A percentile compares a stretch with the other conserved stretches of the same genome.
These are phyloP conservation scores for Hymenoscyphus infarciens DNA, from an alignment of 2,329 filamentous ascomycete species.

Conservation along the genomic window DNA sequence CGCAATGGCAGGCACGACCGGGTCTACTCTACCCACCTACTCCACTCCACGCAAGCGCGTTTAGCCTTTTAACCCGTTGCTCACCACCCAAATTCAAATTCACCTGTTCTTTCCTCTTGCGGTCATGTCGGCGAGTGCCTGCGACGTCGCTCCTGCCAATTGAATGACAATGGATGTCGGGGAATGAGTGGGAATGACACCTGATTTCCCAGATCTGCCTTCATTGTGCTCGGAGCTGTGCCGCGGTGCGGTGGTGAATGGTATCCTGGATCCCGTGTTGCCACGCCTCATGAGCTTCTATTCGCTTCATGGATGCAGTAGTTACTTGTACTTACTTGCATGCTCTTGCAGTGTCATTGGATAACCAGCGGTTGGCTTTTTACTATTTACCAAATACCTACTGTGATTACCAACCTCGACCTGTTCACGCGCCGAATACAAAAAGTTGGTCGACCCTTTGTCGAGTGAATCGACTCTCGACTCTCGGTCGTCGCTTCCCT, in stretches of 20 bases:
- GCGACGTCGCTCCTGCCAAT: background rate
- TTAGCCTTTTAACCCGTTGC: background rate
- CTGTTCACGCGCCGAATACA: background rate
- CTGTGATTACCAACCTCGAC: background rate
- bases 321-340: background rate
- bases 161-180: background rate
- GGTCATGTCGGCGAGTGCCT: background rate
- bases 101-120: background rate
- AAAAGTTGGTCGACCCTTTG: background rate
- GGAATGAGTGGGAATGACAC: background rate
- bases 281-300: background rate
- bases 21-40: no score
- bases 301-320: background rate
- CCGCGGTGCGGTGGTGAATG: background rate
- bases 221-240: background rate
- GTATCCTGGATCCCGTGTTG: background rate
- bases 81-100: background rate
- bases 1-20: background rate
- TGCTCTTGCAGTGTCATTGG: background rate
- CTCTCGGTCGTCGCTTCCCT: background rate
- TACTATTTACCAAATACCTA: slow-evolving; percentile 2
- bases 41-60: background rate
- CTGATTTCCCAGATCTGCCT: background rate
- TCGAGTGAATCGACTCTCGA: background rate
- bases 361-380: background rate